Base-by-base conservation (phyloP, 371 early-diverging fungal genomes). In the Syncephalastrum sp. region DNA sequence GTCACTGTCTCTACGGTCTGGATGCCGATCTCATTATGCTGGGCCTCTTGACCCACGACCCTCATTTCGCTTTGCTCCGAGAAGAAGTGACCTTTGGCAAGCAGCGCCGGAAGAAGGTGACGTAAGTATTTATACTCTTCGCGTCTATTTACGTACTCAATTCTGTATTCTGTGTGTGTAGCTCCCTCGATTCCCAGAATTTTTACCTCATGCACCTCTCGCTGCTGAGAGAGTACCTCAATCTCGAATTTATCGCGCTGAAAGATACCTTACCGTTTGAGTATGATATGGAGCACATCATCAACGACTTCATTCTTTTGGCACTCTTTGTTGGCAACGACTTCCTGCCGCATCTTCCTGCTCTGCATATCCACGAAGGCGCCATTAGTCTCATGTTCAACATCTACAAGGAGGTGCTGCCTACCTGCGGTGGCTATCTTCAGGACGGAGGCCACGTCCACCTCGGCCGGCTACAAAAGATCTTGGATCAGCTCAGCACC, bases 1-100 rank as follows among this genome's bases (percentile, higher is more conserved):
- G 95, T 44, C 99, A 99, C 72, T 94, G 96, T 69, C 84, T 99
- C 19, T 99, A 98, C 74, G 97, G 98, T 14, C 83, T 99, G 50
- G 99, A 99, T 77, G 99, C 99, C 16, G 99, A 99, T 81, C 81
- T 99, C 44, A 94, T 99, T 57, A 97, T 99, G 93, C 82, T 99
- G 13, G 98, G 98, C 4, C 74, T 99, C 51, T 68, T 97, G 45
- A 90, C 92, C 49, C 97, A 98, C 69, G 97, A 98, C 66, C 94
- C 96, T 19, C 96, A 98, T 69, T 93, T 99, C 68, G 85, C 92
- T 48, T 82, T 99, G 27, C 77, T 99, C 63, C 86, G 99, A 61
- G 99, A 99, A 73, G 98, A 99, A 67, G 94, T 98, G 3, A 86
- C 87, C 15, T 96, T 93, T 81, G 93, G 92, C 14, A 69, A 69